Evolutionary conservation across 2,329 filamentous ascomycete species (phyloP), one percentile per base, ranked within the genome.

Genomic region (Botrytis elliptica): DNA sequence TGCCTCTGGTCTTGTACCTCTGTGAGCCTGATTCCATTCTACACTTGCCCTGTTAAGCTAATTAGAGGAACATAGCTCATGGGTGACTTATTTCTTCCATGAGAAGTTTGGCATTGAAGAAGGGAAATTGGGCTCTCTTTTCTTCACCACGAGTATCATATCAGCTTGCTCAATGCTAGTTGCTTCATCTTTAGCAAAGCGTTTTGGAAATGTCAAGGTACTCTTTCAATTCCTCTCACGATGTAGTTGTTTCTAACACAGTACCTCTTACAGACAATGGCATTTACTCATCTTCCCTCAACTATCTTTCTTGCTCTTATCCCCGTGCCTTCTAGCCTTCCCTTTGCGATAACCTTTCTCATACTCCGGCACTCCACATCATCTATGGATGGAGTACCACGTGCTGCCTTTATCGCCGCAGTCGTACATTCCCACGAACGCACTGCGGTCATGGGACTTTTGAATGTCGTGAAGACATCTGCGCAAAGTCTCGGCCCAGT

Each of bases 271-370:
- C 75, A 89, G 84, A 93, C 91, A 1, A 93, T 93, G 91, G 90
- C 92, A 14, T 92, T 92, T 78, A 93, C 91, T 0, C 91, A 93
- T 77, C 84, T 93, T 0, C 92, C 92, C 0, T 92, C 90, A 0
- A 85, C 91, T 12, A 82, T 93, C 40, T 90, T 90, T 76, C 85
- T 93, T 1, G 84, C 88, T 22, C 81, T 93, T 33, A 88, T 93
- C 36, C 88, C 89, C 0, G 78, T 90, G 0, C 89, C 90, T 0
- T 81, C 83, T 33, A 83, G 85, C 5, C 82, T 89, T 0, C 83
- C 83, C 18, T 75, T 90, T 8, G 86, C 91, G 0, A 84, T 92
- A 64, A 80, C 85, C 0, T 88, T 93, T 73, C 83, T 93, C 18
- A 81, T 91, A 25, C 83, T 91, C 18, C 87, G 92, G 12, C 85